Evolutionary conservation across 352 stramenopile species (phyloP).

Genomic region (Globisporangium mamillatum): DNA sequence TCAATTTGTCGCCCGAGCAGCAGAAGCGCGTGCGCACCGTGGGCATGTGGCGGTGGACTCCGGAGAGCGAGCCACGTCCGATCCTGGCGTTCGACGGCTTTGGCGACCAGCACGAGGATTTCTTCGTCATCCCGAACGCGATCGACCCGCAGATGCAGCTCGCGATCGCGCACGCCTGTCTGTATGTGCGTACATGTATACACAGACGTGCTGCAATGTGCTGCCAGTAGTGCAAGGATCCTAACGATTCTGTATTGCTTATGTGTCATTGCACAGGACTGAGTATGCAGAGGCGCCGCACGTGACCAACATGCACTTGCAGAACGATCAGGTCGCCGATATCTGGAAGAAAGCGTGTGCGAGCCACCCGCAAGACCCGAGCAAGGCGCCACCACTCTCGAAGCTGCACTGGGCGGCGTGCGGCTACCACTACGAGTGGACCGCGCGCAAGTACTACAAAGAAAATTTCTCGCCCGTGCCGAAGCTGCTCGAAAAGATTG

Average conservation of each 20-base stretch:
- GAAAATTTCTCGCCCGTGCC: slow-evolving; percentile 57
- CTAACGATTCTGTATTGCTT: background rate
- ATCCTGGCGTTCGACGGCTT: slow-evolving; percentile 52
- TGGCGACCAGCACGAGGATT: slow-evolving; percentile 46
- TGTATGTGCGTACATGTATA: slow-evolving; percentile 40
- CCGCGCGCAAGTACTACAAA: slow-evolving; percentile 58
- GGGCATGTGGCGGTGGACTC: slow-evolving; percentile 34
- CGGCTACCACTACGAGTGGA: slow-evolving; percentile 86
- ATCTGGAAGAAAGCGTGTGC: slow-evolving; percentile 54
- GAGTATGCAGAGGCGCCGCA: slow-evolving; percentile 72
- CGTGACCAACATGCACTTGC: slow-evolving; percentile 76
- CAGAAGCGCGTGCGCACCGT: slow-evolving; percentile 29
- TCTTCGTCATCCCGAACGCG: slow-evolving; percentile 65
- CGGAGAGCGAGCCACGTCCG: slow-evolving; percentile 24
- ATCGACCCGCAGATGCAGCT: slow-evolving; percentile 50
- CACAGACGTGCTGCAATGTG: background rate
- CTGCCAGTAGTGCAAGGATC: background rate
- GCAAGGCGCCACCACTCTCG: slow-evolving; percentile 36
- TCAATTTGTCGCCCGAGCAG: slow-evolving; percentile 27
- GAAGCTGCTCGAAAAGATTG: slow-evolving; percentile 39
- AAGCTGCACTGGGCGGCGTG: slow-evolving; percentile 73
- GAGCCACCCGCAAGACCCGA: slow-evolving; percentile 35
- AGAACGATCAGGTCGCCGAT: slow-evolving; percentile 40
- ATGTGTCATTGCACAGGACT: slow-evolving; percentile 27
- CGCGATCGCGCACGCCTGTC: slow-evolving; percentile 44